Base-by-base conservation (phyloP, 176 grass and related monocot genomes). In the Zizania latifolia region DNA sequence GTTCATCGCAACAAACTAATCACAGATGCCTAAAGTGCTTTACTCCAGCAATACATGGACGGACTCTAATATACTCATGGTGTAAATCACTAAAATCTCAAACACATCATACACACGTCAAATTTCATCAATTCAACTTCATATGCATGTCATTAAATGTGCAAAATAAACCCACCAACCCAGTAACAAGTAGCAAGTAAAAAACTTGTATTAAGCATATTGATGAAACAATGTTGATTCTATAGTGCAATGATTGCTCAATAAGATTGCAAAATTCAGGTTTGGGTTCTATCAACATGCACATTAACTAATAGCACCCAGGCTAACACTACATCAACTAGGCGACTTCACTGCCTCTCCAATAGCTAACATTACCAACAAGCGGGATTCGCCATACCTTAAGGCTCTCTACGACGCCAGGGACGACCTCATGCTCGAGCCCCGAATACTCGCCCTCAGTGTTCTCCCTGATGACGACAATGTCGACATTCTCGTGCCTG, bases 401-500 rank as follows among this genome's bases (percentile, higher is more conserved):
- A 28, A 97, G 90, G 45, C 94, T 97, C 74, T 97, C 94, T 0
- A 97, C 94, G 41, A 97, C 94, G 29, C 94, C 94, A 2, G 94
- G 94, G 0, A 97, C 94, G 60, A 97, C 94, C 88, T 97, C 94
- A 34, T 97, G 94, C 83, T 97, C 94, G 60, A 93, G 86, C 5
- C 94, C 94, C 1, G 94, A 87, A 79, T 97, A 97, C 80, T 97
- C 94, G 10, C 94, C 94, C 74, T 97, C 94, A 3, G 94, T 97
- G 74, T 97, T 97, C 86, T 97, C 94, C 85, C 94, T 93, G 83
- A 97, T 93, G 51, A 97, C 94, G 53, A 93, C 94, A n/a, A 97
- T 97, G 74, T 97, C 94, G 3, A 97, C 94, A 57, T 97, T 93
- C 5, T 97, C 81, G 40, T 97, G 90, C 58, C 94, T 86, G 51